Conservation (phyloP, 768 basidiomycete species). For the Mycena vitilis region DNA sequence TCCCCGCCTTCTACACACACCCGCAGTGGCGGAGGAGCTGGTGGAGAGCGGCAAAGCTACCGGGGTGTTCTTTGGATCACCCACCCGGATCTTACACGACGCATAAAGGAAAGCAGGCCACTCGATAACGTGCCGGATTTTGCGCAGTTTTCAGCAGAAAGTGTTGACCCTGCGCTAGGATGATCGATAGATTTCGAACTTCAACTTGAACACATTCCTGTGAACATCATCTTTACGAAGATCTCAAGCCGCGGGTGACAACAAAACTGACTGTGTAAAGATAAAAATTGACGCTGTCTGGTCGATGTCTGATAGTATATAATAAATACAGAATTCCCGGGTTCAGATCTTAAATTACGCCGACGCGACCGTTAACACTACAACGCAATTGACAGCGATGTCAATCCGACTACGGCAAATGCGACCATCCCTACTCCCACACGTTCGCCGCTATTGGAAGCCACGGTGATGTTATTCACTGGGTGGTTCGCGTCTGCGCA, state of each 20-base stretch:
- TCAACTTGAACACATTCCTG: too few species aligned
- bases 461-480: slow-evolving; percentile 22
- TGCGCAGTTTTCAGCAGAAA: background rate
- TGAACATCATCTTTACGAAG: too few species aligned
- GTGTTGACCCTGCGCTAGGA: background rate
- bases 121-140: slow-evolving; percentile 1
- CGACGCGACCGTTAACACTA: background rate
- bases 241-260: too few species aligned
- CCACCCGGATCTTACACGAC: background rate
- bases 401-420: background rate
- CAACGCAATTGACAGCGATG: background rate
- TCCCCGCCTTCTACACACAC: background rate
- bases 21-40: slow-evolving; percentile 1
- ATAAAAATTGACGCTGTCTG: background rate
- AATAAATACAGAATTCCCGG: background rate
- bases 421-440: slow-evolving; percentile 2
- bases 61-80: slow-evolving; percentile 1
- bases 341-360: background rate
- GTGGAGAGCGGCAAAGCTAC: slow-evolving; percentile 1
- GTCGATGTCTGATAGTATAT: background rate
- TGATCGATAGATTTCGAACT: background rate
- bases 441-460: slow-evolving; percentile 7
- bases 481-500: slow-evolving; percentile 16
- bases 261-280: background rate
- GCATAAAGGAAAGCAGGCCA: background rate